Evolutionary conservation across 371 early-diverging fungal genomes (phyloP).

Genomic region (Circinella minor): DNA sequence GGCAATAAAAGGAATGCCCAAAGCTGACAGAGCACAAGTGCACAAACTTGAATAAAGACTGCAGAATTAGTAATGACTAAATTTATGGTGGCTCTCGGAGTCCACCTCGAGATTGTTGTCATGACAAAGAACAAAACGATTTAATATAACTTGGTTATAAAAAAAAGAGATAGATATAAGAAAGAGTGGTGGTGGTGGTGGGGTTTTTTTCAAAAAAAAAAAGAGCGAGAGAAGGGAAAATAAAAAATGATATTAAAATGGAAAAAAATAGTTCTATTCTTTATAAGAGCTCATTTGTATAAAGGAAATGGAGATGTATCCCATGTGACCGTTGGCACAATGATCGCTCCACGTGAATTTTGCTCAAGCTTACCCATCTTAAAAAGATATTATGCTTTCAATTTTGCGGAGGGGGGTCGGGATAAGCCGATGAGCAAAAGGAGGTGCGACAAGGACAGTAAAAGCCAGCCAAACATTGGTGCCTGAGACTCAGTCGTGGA

Average conservation of each 20-base stretch:
- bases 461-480: background rate
- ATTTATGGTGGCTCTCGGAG: conserved; percentile 22
- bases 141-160: background rate
- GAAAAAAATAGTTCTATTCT: no score
- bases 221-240: background rate
- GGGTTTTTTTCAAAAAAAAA: no score
- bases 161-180: background rate
- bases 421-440: background rate
- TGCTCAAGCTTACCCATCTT: background rate
- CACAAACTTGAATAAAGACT: conserved; percentile 41
- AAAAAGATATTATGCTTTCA: background rate
- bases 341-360: conserved; percentile 6
- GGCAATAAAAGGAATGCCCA: conserved; percentile 39
- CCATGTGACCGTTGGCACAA: conserved; percentile 1
- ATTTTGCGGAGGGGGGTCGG: background rate
- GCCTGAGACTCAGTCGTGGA: background rate
- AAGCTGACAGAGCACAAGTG: conserved; percentile 36
- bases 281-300: background rate
- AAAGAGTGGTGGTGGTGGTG: background rate
- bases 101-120: conserved; percentile 27
- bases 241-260: background rate
- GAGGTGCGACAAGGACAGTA: background rate
- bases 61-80: conserved; percentile 32
- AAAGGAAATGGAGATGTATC: background rate
- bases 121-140: background rate